Evolutionary conservation across 306 rosid genomes (phyloP).

Genomic region (Erythrophleum fordii): DNA sequence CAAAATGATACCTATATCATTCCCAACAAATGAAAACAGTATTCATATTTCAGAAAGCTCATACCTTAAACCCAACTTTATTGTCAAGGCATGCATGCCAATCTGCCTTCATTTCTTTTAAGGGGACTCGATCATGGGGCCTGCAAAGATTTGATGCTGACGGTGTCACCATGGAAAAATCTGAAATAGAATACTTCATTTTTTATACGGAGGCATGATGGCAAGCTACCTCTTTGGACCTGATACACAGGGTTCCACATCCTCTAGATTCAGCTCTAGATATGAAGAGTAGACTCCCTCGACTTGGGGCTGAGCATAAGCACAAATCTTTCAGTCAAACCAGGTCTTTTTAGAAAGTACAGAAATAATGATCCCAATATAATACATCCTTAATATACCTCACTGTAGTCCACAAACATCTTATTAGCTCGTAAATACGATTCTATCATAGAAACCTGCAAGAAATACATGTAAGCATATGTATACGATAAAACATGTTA

Average conservation of each 20-base stretch:
- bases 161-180: slow-evolving; percentile 23
- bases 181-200: not conserved
- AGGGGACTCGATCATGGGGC: slow-evolving; percentile 95
- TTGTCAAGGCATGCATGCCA: slow-evolving; percentile 92
- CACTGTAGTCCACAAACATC: slow-evolving; percentile 90
- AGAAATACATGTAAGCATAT: slow-evolving; percentile 47
- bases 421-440: slow-evolving; percentile 81
- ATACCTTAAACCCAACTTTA: slow-evolving; percentile 97
- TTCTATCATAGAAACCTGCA: slow-evolving; percentile 85
- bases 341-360: slow-evolving; percentile 15
- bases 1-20: not conserved
- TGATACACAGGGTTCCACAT: slow-evolving; percentile 89
- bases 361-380: slow-evolving; percentile 1
- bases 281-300: slow-evolving; percentile 84
- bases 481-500: slow-evolving; percentile 26
- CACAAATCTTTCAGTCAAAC: slow-evolving; percentile 39
- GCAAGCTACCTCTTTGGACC: slow-evolving; percentile 91
- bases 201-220: slow-evolving; percentile 29
- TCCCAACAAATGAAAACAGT: slow-evolving; percentile 18
- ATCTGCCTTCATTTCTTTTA: slow-evolving; percentile 91
- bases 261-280: slow-evolving; percentile 76
- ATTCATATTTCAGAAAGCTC: slow-evolving; percentile 11
- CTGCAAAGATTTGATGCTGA: slow-evolving; percentile 54
- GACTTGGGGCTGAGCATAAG: slow-evolving; percentile 71
- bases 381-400: slow-evolving; percentile 50